Evolutionary conservation across 1,139 yeast genomes (phyloP), one percentile per base, ranked within the genome.

Genomic region (Suhomyces bribrorum): DNA sequence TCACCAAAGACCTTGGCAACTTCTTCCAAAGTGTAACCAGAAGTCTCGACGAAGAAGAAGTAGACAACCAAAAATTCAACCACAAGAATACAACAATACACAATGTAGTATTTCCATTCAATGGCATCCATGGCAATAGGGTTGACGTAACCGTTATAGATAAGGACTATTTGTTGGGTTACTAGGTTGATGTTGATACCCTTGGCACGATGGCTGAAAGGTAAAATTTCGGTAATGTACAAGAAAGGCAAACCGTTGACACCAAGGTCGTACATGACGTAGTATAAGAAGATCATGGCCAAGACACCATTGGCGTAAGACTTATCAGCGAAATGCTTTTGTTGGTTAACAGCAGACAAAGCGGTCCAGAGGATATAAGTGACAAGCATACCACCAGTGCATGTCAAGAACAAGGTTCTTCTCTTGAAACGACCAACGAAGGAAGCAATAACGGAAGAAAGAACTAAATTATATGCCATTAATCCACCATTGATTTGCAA

Each of bases 21-120:
- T 55, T 75, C 79, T 55, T 77, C 81, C 59, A 77, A 66, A 7
- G 80, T 70, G 52, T 73, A 66, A 18, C 80, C 80, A 28, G 73
- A 59, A 14, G 80, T 75, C 54, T 76, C 81, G 26, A 75, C 74
- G 52, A 62, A 71, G 49, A 66, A 62, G 59, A 75, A 65, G 50
- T 55, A 65, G 27, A 69, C 72, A 25, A 69, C 56, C 11, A 53
- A 40, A 14, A 67, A 47, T 45, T 71, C 75, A 31, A 65, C 68
- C 1, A 59, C 64, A 31, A 71, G 49, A 26, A 64, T 50, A 55
- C 71, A 64, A 47, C 74, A 61, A 58, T 57, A 78, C 7, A 79
- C 81, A 47, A 79, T 76, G 55, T 79, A 80, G 61, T 77, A 79
- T 30, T 34, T 46, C 52, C 52, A 49, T 14, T 22, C 22, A 13